Evolutionary conservation across 495 filamentous ascomycete species (phyloP), one percentile per base, ranked within the genome.

Genomic region (Podospora conica): DNA sequence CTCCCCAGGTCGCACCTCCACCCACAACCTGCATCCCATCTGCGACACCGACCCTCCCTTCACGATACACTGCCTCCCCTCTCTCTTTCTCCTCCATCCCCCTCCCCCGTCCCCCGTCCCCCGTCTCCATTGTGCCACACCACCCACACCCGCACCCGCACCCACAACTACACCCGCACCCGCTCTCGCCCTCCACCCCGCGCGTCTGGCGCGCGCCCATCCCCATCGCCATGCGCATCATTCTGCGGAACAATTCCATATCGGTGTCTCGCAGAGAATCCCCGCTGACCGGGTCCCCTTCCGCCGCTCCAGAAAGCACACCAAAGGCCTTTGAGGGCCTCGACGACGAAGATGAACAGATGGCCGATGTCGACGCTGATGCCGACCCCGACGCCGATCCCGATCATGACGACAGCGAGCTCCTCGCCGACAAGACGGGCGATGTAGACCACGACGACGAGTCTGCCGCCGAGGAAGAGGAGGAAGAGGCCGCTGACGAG

Each of bases 261-360:
- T 55, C 53, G 55, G 27, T 66, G 10, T 29, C 18, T 1, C 33
- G 27, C 55, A 23, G 24, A 58, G 20, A 59, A 29, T 31, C 27
- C 7, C 65, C 31, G 60, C 71, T 74, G 27, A 73, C 67, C 31
- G 48, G 33, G 33, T 27, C 8, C 23, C 40, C 56, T 25, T 55
- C 25, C 29, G 22, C 27, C 9, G n/a, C 40, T 66, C 4, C 70
- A 86, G 83, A 84, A 72, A 85, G 78, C 69, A 82, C 81, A 0
- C 83, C 83, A 3, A 78, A 75, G 63, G 75, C 69, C 5, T 80
- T 81, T 28, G 80, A 84, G 53, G 78, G 78, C 55, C 71, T 77
- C 18, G 83, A 83, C 60, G 78, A 80, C 55, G 80, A 83, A n/a
- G 74, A 83, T 63, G 80, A 83, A 65, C 70, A 73, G 29, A 86